Evolutionary conservation across 306 rosid genomes (phyloP).

Genomic region (Prunus armeniaca): DNA sequence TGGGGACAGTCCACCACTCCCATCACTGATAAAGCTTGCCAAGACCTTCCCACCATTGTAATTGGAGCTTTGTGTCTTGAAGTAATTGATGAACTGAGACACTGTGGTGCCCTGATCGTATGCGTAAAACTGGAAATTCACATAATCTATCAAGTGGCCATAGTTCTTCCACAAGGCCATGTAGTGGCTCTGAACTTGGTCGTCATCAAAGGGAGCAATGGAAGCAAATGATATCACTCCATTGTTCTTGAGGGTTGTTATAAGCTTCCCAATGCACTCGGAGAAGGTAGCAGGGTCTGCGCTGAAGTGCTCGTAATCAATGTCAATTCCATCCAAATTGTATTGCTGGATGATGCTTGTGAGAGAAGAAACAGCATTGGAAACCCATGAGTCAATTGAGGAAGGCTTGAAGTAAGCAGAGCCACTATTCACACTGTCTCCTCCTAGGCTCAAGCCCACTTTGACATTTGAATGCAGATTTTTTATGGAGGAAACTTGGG

Average conservation of each 20-base stretch:
- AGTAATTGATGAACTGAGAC: constrained; percentile 49
- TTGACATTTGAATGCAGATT: constrained; percentile 53
- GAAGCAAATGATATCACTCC: constrained; percentile 62
- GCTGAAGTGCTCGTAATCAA: constrained; percentile 72
- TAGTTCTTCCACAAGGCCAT: constrained; percentile 66
- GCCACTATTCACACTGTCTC: constrained; percentile 38
- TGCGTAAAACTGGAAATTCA: constrained; percentile 83
- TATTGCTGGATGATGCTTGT: constrained; percentile 54
- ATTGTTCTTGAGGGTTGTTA: constrained; percentile 49
- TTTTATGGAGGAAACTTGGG: constrained; percentile 63
- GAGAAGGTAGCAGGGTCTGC: constrained; percentile 57
- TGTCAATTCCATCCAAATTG: constrained; percentile 66
- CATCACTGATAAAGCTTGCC: constrained; percentile 63
- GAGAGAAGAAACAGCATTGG: constrained; percentile 76
- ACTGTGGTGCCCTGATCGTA: constrained; percentile 62
- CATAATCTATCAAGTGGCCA: constrained; percentile 63
- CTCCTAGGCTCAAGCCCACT: constrained; percentile 73
- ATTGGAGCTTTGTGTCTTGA: constrained; percentile 52
- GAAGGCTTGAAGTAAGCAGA: constrained; percentile 51
- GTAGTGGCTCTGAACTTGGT: constrained; percentile 64
- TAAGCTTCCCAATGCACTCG: constrained; percentile 56
- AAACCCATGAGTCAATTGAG: constrained; percentile 67
- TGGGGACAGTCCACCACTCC: constrained; percentile 58
- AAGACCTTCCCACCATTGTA: constrained; percentile 66
- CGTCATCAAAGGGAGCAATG: constrained; percentile 67